phyloP scores from a whole-genome alignment of 2,329 filamentous ascomycete species.

The Macrophomina phaseolina region DNA sequence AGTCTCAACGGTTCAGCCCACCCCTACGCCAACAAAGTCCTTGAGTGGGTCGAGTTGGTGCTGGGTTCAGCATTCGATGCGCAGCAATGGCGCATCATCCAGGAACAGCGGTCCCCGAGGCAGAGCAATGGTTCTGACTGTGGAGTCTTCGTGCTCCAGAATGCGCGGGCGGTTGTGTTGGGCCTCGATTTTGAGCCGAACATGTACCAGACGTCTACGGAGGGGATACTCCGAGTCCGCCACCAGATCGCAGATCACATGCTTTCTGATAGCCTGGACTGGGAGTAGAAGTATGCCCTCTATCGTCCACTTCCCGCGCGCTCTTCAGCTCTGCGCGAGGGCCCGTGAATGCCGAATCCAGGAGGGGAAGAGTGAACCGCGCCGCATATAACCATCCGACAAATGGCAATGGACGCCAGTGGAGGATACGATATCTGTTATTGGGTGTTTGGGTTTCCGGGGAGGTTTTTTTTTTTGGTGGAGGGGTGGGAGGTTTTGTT shows the following conservation, averaged over 20 bases:
- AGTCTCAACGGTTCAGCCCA: conserved; percentile 57
- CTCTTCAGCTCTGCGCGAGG: conserved; percentile 4
- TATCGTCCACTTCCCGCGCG: not conserved
- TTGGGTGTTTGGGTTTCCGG: not conserved
- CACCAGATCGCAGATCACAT: conserved; percentile 63
- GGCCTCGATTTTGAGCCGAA: conserved; percentile 45
- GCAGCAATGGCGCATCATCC: conserved; percentile 65
- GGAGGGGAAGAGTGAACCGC: not conserved
- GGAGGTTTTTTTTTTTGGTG: no score
- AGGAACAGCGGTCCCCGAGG: conserved; percentile 54
- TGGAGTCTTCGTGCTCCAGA: conserved; percentile 77
- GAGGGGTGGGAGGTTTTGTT: not conserved
- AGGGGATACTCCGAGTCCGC: conserved; percentile 65
- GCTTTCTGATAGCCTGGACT: conserved; percentile 14
- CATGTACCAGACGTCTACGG: conserved; percentile 49
- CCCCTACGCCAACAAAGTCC: conserved; percentile 31
- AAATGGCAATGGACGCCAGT: not conserved
- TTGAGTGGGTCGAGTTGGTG: conserved; percentile 55
- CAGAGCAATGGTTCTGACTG: conserved; percentile 76
- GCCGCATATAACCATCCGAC: not conserved
- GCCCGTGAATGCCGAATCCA: not conserved
- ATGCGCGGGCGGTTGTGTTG: conserved; percentile 65
- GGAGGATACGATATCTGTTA: not conserved
- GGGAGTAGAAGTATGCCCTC: conserved; percentile 16
- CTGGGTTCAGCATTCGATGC: conserved; percentile 62